phyloP scores from a whole-genome alignment of 2,329 filamentous ascomycete genomes.

The Arthrobotrys musiformis region DNA sequence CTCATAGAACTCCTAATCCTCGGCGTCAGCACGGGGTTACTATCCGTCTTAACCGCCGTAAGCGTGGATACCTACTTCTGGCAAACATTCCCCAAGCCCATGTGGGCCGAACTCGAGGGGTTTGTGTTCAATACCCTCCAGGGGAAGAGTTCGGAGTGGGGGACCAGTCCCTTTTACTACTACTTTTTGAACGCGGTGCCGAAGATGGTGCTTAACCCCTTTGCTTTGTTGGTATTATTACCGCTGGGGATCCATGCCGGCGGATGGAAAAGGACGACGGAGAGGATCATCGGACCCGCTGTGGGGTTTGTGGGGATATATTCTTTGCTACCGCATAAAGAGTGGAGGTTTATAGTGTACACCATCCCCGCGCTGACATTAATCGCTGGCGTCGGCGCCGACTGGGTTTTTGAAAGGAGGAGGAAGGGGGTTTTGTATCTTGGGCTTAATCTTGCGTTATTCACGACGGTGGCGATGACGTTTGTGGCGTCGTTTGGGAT shows the following conservation, averaged over 20 bases:
- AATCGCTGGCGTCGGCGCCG: conserved; percentile 77
- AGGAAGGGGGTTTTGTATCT: conserved; percentile 63
- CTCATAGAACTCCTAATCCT: conserved; percentile 72
- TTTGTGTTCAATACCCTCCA: conserved; percentile 92
- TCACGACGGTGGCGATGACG: conserved; percentile 68
- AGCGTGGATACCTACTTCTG: conserved; percentile 92
- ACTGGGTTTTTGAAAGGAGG: conserved; percentile 67
- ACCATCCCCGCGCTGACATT: conserved; percentile 82
- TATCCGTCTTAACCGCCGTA: conserved; percentile 76
- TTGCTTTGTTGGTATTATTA: conserved; percentile 69
- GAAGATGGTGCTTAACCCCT: conserved; percentile 82
- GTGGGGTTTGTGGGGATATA: conserved; percentile 81
- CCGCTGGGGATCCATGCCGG: conserved; percentile 66
- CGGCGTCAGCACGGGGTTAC: conserved; percentile 72
- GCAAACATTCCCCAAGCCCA: conserved; percentile 71
- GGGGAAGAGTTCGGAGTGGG: conserved; percentile 87
- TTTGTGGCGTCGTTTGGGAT: conserved; percentile 70
- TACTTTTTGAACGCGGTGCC: conserved; percentile 87
- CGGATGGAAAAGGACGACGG: conserved; percentile 62
- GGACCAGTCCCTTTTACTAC: conserved; percentile 83
- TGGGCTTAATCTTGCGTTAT: conserved; percentile 68
- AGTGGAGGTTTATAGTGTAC: conserved; percentile 95
- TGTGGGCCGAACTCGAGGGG: conserved; percentile 90
- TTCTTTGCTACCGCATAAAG: conserved; percentile 92
- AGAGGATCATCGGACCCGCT: conserved; percentile 72